Base-by-base conservation (phyloP, 164 flowering plant genomes). In the Saururus chinensis region DNA sequence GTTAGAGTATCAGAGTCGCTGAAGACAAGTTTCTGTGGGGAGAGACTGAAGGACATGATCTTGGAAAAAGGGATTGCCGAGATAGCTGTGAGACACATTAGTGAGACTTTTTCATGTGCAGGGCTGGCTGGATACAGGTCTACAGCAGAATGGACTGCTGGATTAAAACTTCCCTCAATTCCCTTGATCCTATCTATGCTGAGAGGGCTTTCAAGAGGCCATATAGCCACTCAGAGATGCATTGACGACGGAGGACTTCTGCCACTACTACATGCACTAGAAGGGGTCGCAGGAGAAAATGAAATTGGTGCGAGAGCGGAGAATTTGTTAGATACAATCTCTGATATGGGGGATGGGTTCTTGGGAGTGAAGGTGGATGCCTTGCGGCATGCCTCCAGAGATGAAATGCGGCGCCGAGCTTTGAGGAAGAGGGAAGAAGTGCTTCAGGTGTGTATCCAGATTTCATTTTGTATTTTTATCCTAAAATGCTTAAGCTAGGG, bases 271-370 rank as follows among this genome's bases (percentile, higher is more conserved):
- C 99, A 95, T 84, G 93, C 96, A 55, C 66, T 95, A 66, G 99
- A 95, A 77, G 95, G 97, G 30, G 97, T 95, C 23, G 0, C 92
- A 49, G 99, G 93, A 63, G 99, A 88, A 73, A 91, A 87, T 73
- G 97, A 91, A 71, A 95, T 95, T 69, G 99, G 99, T 40, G 96
- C 95, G 16, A 84, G 87, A 75, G 99, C 99, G 63, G 99, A 95
- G 71, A 95, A 95, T 67, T 82, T 91, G 75, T 70, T 95, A 57
- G 98, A 95, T 60, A 91, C 93, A 8, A 81, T 95, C 20, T 76
- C 96, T 37, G 82, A 88, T 62, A 88, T 79, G 61, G 95, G 92
- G 59, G 96, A 89, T 79, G 96, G 96, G 9, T 89, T 85, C 71
- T 73, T 95, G 53, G 87, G 71, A 64, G 90, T 89, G 59, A 89